phyloP scores from a whole-genome alignment of 345 rosid species.

The Euphorbia pulcherrima region DNA sequence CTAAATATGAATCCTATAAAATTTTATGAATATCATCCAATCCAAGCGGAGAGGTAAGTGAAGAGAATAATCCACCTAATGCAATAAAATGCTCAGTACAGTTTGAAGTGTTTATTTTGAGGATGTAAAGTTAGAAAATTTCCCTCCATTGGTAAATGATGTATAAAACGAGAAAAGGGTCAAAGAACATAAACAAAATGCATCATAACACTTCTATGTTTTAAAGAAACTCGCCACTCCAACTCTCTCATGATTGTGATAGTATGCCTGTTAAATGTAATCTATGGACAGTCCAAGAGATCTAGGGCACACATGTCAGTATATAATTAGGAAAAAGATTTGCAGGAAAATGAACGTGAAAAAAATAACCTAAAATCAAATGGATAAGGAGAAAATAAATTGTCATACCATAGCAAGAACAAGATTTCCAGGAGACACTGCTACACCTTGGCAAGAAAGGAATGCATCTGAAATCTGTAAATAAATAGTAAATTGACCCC shows the following conservation, averaged over 20 bases:
- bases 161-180: neutral
- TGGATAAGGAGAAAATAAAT: constrained; percentile 1
- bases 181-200: neutral
- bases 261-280: neutral
- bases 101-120: neutral
- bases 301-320: no score
- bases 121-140: neutral
- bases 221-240: no score
- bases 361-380: constrained; percentile 14
- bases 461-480: constrained; percentile 77
- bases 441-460: constrained; percentile 76
- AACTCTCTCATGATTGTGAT: neutral
- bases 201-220: neutral
- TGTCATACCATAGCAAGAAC: constrained; percentile 68
- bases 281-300: neutral
- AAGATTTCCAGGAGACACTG: constrained; percentile 75
- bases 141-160: neutral
- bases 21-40: no score
- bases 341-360: neutral
- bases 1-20: no score
- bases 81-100: neutral
- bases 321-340: neutral
- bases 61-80: no score
- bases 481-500: constrained; percentile 17
- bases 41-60: no score